A percentile compares a stretch with the other conserved stretches of the same genome.
phyloP scores from a whole-genome alignment of 495 filamentous ascomycete species.

The Aspergillus incahuasiensis region DNA sequence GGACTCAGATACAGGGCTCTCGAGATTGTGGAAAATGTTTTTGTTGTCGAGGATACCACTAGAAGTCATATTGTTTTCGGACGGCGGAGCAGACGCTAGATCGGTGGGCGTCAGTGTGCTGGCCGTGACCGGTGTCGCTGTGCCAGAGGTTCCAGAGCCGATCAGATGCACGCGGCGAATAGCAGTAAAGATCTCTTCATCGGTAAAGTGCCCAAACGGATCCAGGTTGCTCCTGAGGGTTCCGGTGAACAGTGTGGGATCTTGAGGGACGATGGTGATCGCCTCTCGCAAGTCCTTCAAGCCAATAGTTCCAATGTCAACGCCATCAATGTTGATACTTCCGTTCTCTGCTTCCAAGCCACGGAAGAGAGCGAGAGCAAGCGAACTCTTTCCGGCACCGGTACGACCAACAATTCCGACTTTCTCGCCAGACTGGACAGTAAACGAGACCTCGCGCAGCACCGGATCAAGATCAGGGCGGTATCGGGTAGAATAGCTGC shows the following conservation, averaged over 20 bases:
- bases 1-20: conserved; percentile 80
- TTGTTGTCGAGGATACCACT: conserved; percentile 61
- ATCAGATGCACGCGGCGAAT: conserved; percentile 91
- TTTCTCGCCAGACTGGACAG: conserved; percentile 82
- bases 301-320: conserved; percentile 86
- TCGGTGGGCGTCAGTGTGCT: conserved; percentile 29
- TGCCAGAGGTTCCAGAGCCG: conserved; percentile 50
- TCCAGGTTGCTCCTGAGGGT: conserved; percentile 95
- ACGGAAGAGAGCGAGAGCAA: conserved; percentile 93
- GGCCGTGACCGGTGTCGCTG: conserved; percentile 39
- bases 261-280: conserved; percentile 97
- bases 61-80: conserved; percentile 37
- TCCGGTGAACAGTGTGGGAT: conserved; percentile 94
- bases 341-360: conserved; percentile 91
- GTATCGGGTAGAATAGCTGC: conserved; percentile 84
- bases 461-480: conserved; percentile 82
- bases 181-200: conserved; percentile 84
- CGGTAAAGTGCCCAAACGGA: conserved; percentile 85
- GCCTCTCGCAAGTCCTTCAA: conserved; percentile 86
- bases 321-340: conserved; percentile 81
- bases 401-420: conserved; percentile 96
- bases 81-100: conserved; percentile 17
- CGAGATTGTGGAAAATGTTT: conserved; percentile 88
- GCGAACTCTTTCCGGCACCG: conserved; percentile 94
- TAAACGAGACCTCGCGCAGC: conserved; percentile 77